phyloP scores from a whole-genome alignment of 805 yeast genomes.

The Hanseniaspora thailandica region DNA sequence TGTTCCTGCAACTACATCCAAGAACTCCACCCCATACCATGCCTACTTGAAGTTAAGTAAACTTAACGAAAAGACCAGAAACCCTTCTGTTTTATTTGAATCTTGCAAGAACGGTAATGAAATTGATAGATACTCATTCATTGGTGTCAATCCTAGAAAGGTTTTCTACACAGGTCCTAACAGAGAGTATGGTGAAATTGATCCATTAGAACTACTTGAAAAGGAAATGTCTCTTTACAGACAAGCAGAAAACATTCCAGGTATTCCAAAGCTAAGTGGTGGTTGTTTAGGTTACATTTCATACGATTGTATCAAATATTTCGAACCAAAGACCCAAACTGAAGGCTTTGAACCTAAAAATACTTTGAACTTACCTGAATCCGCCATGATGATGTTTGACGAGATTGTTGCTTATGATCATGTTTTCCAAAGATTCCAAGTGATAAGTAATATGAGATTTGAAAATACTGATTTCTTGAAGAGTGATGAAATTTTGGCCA shows the following conservation, averaged over 20 bases:
- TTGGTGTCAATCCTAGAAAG: slow-evolving; percentile 77
- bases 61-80: slow-evolving; percentile 43
- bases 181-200: slow-evolving; percentile 40
- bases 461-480: slow-evolving; percentile 24
- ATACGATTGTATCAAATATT: slow-evolving; percentile 91
- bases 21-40: slow-evolving; percentile 55
- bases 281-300: slow-evolving; percentile 96
- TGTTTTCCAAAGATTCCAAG: slow-evolving; percentile 84
- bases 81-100: slow-evolving; percentile 73
- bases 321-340: slow-evolving; percentile 81
- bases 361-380: slow-evolving; percentile 76
- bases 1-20: slow-evolving; percentile 58
- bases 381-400: slow-evolving; percentile 83
- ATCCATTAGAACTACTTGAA: slow-evolving; percentile 69
- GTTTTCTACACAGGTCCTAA: slow-evolving; percentile 64
- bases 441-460: slow-evolving; percentile 61
- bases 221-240: slow-evolving; percentile 51
- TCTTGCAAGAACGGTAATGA: slow-evolving; percentile 82
- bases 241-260: slow-evolving; percentile 64
- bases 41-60: slow-evolving; percentile 75
- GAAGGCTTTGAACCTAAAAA: slow-evolving; percentile 48
- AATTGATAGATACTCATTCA: slow-evolving; percentile 79
- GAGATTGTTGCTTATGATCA: slow-evolving; percentile 85
- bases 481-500: slow-evolving; percentile 28
- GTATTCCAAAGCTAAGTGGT: slow-evolving; percentile 74